A percentile compares a stretch with the other conserved stretches of the same genome.
These are phyloP conservation scores for Dactylellina sp. DNA, from an alignment of 2,329 filamentous ascomycete genomes.

Conservation along the genomic window DNA sequence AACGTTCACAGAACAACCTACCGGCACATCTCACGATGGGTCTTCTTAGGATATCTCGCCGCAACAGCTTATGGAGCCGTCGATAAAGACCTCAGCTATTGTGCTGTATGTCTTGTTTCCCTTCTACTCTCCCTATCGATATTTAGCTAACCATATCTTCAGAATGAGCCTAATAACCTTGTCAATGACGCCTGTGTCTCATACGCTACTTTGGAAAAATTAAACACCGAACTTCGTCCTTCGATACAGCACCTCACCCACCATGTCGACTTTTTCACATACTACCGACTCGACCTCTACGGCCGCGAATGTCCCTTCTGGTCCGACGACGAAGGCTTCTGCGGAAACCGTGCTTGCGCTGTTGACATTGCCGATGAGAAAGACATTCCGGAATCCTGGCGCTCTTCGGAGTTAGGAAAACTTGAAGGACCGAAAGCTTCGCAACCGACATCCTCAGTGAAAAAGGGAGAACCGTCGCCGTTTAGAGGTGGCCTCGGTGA, in stretches of 20 bases:
- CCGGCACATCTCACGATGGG: constrained; percentile 31
- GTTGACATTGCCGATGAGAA: constrained; percentile 96
- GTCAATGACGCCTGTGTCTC: constrained; percentile 95
- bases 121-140: neutral
- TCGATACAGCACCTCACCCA: constrained; percentile 82
- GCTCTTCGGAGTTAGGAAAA: constrained; percentile 89
- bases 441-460: constrained; percentile 81
- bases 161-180: constrained; percentile 75
- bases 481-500: constrained; percentile 86
- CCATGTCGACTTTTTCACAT: constrained; percentile 96
- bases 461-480: constrained; percentile 75
- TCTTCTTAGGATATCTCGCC: constrained; percentile 48
- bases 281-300: constrained; percentile 95
- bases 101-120: constrained; percentile 29
- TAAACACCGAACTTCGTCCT: constrained; percentile 82
- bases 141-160: neutral
- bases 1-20: constrained; percentile 4
- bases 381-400: constrained; percentile 91
- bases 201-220: constrained; percentile 85
- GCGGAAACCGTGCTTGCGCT: constrained; percentile 95
- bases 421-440: constrained; percentile 89
- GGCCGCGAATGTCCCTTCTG: constrained; percentile 96
- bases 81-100: constrained; percentile 53
- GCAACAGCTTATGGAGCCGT: constrained; percentile 41
- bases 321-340: constrained; percentile 92